These are phyloP conservation scores for Isabelozyma heimii DNA, from an alignment of 805 yeast genomes.

Conservation along the genomic window DNA sequence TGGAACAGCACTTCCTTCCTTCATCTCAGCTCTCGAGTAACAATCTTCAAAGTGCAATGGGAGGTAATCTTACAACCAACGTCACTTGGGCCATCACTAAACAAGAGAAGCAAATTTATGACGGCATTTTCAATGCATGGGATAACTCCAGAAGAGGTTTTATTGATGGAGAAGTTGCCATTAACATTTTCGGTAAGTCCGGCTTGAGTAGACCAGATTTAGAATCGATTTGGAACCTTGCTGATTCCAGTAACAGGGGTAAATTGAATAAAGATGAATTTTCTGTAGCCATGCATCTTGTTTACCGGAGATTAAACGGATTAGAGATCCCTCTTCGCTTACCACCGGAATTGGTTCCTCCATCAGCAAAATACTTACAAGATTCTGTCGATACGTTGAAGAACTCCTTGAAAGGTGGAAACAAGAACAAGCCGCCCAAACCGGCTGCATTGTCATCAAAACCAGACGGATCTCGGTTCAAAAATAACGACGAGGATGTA, in stretches of 20 bases:
- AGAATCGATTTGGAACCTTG: conserved; percentile 87
- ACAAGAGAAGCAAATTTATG: conserved; percentile 83
- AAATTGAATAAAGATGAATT: conserved; percentile 85
- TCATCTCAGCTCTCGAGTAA: conserved; percentile 32
- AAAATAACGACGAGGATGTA: conserved; percentile 69
- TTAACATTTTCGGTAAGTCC: conserved; percentile 83
- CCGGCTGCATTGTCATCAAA: conserved; percentile 9
- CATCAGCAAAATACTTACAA: conserved; percentile 72
- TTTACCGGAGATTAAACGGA: conserved; percentile 87
- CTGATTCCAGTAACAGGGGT: conserved; percentile 82
- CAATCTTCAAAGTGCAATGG: conserved; percentile 43
- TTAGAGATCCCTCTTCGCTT: conserved; percentile 75
- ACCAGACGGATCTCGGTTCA: conserved; percentile 41
- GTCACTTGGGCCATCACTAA: conserved; percentile 82
- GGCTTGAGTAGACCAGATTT: conserved; percentile 84
- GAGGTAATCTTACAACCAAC: conserved; percentile 45
- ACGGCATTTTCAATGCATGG: conserved; percentile 85
- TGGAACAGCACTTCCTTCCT: conserved; percentile 69
- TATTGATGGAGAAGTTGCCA: conserved; percentile 78
- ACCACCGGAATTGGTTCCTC: conserved; percentile 90
- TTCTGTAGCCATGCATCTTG: conserved; percentile 95
- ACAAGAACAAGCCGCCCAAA: conserved; percentile 13
- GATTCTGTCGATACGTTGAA: conserved; percentile 72
- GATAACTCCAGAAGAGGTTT: conserved; percentile 66
- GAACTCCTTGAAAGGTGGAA: conserved; percentile 50